These are phyloP conservation scores for Fusarium beomiforme DNA, from an alignment of 2,329 filamentous ascomycete genomes.

Conservation along the genomic window DNA sequence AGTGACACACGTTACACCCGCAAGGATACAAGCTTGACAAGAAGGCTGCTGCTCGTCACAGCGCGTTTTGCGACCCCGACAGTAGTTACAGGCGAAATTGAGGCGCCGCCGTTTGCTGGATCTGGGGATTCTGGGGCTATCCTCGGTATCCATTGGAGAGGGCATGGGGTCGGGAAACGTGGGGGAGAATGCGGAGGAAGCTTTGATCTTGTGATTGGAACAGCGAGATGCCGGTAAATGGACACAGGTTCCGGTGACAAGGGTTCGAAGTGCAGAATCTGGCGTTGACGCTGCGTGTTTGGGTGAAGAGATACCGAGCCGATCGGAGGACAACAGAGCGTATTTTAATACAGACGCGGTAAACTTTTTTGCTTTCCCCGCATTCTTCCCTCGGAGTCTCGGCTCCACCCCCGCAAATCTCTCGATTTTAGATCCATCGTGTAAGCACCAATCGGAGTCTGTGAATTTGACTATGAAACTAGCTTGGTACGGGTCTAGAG, in stretches of 20 bases:
- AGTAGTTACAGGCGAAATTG: constrained; percentile 21
- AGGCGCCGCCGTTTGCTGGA: constrained; percentile 2
- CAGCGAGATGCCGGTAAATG: neutral
- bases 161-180: constrained; percentile 3
- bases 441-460: constrained; percentile 1
- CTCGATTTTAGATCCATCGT: neutral
- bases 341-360: neutral
- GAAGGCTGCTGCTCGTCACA: constrained; percentile 3
- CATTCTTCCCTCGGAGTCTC: constrained; percentile 4
- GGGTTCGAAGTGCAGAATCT: neutral
- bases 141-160: constrained; percentile 14
- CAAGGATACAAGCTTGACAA: constrained; percentile 3
- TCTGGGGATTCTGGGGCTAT: neutral
- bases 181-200: neutral
- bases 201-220: neutral
- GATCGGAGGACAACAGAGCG: neutral
- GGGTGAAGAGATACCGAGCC: constrained; percentile 10
- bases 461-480: neutral
- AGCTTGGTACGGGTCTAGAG: neutral
- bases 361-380: neutral
- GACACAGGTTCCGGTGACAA: neutral
- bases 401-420: constrained; percentile 21
- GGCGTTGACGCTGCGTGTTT: neutral
- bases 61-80: constrained; percentile 6
- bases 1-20: neutral